Percentiles rank a stretch among this genome's conserved stretches.
Conservation (phyloP, 768 basidiomycete species). For the Trametes cingulata region DNA sequence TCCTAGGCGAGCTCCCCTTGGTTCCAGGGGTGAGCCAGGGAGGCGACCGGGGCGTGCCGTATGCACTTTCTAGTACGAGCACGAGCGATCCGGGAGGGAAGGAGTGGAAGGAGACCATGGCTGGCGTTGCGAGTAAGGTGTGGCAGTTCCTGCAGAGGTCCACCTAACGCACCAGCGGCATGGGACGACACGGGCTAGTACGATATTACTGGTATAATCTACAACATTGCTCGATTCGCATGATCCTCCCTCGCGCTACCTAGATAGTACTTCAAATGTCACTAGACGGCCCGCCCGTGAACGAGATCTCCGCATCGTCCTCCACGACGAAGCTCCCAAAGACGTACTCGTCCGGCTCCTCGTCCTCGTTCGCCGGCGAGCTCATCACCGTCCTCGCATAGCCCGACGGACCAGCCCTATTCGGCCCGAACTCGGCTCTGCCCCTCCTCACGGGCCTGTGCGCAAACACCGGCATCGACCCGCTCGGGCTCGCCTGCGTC, state of each 20-base stretch:
- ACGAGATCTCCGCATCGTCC: constrained; percentile 72
- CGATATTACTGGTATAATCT: not conserved
- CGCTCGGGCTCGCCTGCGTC: constrained; percentile 56
- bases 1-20: constrained; percentile 83
- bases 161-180: no score
- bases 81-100: constrained; percentile 7
- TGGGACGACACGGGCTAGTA: no score
- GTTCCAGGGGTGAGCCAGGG: constrained; percentile 70
- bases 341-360: constrained; percentile 63
- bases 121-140: constrained; percentile 30
- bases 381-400: constrained; percentile 47
- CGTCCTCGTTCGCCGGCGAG: constrained; percentile 52
- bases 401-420: constrained; percentile 35
- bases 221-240: not conserved
- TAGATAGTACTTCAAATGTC: not conserved
- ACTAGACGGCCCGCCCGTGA: constrained; percentile 8
- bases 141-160: constrained; percentile 28
- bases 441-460: constrained; percentile 47
- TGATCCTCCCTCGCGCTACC: not conserved
- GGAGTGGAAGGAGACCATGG: constrained; percentile 34
- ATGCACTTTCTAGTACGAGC: constrained; percentile 30
- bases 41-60: constrained; percentile 71
- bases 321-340: constrained; percentile 80
- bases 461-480: constrained; percentile 53
- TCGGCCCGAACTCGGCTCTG: constrained; percentile 13